Conservation (phyloP, 2,329 filamentous ascomycete species). For the Cercospora janseana region DNA sequence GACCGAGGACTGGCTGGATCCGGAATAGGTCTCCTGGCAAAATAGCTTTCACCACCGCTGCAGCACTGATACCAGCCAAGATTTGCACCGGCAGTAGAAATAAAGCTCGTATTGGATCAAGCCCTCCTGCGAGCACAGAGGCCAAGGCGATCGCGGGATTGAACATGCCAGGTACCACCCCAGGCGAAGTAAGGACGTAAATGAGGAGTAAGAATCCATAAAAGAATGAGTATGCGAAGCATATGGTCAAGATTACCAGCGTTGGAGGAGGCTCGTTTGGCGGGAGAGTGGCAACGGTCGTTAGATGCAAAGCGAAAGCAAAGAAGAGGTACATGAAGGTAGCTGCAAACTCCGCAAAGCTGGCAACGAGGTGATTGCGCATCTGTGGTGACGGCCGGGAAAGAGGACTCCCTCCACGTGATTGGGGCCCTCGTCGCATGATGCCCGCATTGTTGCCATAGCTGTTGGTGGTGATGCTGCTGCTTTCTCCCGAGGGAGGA, state of each 20-base stretch:
- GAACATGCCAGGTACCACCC: conserved; percentile 35
- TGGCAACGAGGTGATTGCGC: conserved; percentile 27
- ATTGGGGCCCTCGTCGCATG: background rate
- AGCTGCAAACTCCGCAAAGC: conserved; percentile 37
- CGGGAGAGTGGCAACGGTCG: conserved; percentile 29
- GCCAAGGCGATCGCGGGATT: conserved; percentile 37
- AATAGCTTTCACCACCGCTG: conserved; percentile 33
- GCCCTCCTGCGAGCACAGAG: conserved; percentile 30
- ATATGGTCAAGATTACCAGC: conserved; percentile 28
- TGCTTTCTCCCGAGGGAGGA: conserved; percentile 5
- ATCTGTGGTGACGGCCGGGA: background rate
- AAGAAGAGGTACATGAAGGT: conserved; percentile 40
- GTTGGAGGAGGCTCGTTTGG: conserved; percentile 21
- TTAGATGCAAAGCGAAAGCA: conserved; percentile 33
- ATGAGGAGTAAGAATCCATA: conserved; percentile 37
- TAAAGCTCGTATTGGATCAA: conserved; percentile 29
- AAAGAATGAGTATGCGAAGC: conserved; percentile 32
- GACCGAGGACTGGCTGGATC: conserved; percentile 31
- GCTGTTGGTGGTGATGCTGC: conserved; percentile 9
- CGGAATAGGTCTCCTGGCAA: conserved; percentile 33
- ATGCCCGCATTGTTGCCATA: conserved; percentile 11
- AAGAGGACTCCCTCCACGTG: background rate
- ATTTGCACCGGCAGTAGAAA: conserved; percentile 36
- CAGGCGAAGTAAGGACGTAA: conserved; percentile 34
- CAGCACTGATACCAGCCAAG: conserved; percentile 34